Conservation (phyloP, 176 grass and related monocot genomes). For the Poa pratensis region DNA sequence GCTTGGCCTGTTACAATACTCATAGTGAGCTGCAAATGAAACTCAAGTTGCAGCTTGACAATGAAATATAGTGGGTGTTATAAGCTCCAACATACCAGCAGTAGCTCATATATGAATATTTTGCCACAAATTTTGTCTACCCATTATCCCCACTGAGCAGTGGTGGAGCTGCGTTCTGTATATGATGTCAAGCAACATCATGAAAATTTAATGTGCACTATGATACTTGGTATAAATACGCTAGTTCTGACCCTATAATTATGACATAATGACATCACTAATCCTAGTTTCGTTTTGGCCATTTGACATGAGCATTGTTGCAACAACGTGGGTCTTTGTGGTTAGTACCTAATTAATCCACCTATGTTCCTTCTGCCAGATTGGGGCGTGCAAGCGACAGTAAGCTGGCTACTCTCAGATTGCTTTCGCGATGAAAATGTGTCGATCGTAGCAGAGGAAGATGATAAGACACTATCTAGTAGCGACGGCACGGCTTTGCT, state of each 20-base stretch:
- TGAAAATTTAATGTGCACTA: too few relatives aligned
- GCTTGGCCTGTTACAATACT: not conserved
- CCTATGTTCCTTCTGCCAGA: conserved; percentile 51
- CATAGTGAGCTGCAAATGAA: not conserved
- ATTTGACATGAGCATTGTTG: too few relatives aligned
- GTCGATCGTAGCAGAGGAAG: conserved; percentile 92
- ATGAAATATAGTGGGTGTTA: not conserved
- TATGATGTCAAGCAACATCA: too few relatives aligned
- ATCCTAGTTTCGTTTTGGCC: too few relatives aligned
- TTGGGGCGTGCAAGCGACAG: conserved; percentile 89
- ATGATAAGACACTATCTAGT: conserved; percentile 61
- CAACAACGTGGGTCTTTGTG: not conserved
- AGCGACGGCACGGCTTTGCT: conserved; percentile 59
- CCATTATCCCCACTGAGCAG: not conserved
- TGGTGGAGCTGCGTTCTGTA: too few relatives aligned
- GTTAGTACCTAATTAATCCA: not conserved
- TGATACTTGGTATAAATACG: too few relatives aligned
- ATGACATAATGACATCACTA: too few relatives aligned
- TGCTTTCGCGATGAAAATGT: conserved; percentile 59
- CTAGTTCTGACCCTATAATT: too few relatives aligned
- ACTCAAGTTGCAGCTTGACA: not conserved
- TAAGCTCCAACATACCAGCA: not conserved
- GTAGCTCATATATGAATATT: not conserved
- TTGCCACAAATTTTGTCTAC: not conserved
- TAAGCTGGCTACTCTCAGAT: conserved; percentile 86